Evolutionary conservation across 352 stramenopile genomes (phyloP).

Genomic region (Globisporangium camurandrum): DNA sequence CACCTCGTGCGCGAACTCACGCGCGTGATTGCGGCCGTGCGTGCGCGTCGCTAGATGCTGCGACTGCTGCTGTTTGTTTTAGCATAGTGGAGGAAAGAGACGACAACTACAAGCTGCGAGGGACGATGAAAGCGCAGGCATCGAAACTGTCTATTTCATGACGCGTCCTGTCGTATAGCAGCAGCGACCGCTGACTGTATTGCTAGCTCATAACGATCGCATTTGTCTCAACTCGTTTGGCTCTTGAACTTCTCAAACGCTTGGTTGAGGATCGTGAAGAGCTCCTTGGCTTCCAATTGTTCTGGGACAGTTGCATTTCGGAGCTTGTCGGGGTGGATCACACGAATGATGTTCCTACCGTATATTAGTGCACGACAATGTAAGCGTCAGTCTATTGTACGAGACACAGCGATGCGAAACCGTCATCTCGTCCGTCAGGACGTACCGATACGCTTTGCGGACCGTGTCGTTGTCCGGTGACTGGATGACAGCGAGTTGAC

Average conservation of each 20-base stretch:
- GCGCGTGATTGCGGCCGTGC: slow-evolving; percentile 31
- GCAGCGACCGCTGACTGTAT: background rate
- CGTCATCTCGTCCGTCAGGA: background rate
- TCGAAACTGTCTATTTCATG: no score
- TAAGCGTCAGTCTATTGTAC: no score
- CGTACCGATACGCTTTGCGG: slow-evolving; percentile 73
- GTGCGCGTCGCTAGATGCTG: no score
- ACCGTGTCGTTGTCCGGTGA: slow-evolving; percentile 75
- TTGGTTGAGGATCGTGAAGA: slow-evolving; percentile 85
- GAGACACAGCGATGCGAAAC: background rate
- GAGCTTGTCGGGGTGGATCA: slow-evolving; percentile 86
- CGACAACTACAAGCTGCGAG: no score
- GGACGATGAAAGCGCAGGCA: no score
- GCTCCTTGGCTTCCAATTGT: slow-evolving; percentile 76
- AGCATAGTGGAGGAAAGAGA: no score
- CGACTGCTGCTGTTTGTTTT: no score
- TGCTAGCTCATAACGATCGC: no score
- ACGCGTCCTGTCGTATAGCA: no score
- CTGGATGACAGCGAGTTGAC: slow-evolving; percentile 70
- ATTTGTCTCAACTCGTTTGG: slow-evolving; percentile 16
- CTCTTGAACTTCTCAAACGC: slow-evolving; percentile 85
- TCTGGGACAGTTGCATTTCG: slow-evolving; percentile 65
- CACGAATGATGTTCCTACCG: slow-evolving; percentile 74
- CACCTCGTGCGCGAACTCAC: slow-evolving; percentile 64
- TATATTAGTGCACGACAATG: no score